phyloP scores from a whole-genome alignment of 257 asterid species.

The Rhazya stricta region DNA sequence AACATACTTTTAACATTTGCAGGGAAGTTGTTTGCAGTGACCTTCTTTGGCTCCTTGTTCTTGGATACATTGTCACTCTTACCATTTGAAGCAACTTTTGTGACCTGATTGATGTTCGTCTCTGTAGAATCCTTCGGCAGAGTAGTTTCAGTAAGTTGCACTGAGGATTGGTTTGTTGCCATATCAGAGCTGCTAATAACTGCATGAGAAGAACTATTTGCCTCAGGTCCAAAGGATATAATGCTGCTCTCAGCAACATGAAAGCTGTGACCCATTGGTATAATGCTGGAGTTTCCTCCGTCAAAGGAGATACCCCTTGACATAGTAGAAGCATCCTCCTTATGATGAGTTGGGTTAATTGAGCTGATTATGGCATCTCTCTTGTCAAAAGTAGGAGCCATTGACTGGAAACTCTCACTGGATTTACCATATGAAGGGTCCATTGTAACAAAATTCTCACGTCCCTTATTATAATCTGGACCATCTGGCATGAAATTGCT shows the following conservation, averaged over 20 bases:
- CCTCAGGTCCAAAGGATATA: constrained; percentile 47
- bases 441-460: constrained; percentile 29
- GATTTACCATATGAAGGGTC: constrained; percentile 36
- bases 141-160: constrained; percentile 29
- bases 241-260: constrained; percentile 38
- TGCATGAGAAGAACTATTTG: constrained; percentile 33
- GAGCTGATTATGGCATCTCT: constrained; percentile 24
- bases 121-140: constrained; percentile 26
- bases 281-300: constrained; percentile 36
- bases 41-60: constrained; percentile 48
- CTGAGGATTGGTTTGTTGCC: constrained; percentile 37
- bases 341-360: constrained; percentile 12
- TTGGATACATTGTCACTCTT: constrained; percentile 29
- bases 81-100: constrained; percentile 28
- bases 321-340: constrained; percentile 31
- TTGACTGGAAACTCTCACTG: constrained; percentile 29
- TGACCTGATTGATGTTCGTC: constrained; percentile 23
- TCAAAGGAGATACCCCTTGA: constrained; percentile 27
- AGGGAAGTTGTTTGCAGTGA: constrained; percentile 51
- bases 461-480: constrained; percentile 31
- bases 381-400: constrained; percentile 28
- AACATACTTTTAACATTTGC: constrained; percentile 65
- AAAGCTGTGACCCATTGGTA: constrained; percentile 36
- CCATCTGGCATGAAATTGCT: constrained; percentile 30
- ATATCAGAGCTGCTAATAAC: constrained; percentile 34